phyloP scores from a whole-genome alignment of 164 flowering plant species.

The Pachysandra terminalis region DNA sequence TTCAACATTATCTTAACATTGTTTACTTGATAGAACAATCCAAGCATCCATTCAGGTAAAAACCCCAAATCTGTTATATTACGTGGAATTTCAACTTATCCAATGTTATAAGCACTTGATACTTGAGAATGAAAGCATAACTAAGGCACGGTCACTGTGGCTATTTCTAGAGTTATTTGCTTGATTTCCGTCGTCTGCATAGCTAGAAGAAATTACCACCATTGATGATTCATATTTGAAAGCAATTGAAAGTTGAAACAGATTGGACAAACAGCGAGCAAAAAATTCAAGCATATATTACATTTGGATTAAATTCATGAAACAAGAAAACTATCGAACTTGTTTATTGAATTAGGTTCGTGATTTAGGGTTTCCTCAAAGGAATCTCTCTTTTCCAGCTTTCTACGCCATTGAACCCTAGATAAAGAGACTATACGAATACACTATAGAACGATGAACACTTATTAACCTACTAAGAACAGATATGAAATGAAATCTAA shows the following conservation, averaged over 20 bases:
- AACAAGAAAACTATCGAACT: neutral
- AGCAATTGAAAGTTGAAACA: neutral
- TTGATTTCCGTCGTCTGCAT: too few species aligned
- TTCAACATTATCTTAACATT: too few species aligned
- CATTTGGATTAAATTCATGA: neutral
- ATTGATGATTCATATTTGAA: neutral
- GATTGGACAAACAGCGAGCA: neutral
- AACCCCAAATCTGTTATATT: too few species aligned
- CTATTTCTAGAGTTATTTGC: too few species aligned
- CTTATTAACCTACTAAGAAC: neutral
- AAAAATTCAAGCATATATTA: too few species aligned
- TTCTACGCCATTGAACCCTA: neutral
- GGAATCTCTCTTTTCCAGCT: neutral
- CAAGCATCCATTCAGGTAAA: too few species aligned
- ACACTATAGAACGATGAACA: neutral
- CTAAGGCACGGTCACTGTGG: too few species aligned
- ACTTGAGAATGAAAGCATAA: too few species aligned
- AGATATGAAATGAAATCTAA: neutral
- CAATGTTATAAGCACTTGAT: too few species aligned
- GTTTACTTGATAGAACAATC: too few species aligned
- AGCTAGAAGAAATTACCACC: too few species aligned
- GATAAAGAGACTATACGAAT: neutral
- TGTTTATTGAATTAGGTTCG: neutral
- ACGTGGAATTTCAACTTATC: too few species aligned
- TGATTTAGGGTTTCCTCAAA: neutral